phyloP scores from a whole-genome alignment of 345 rosid species.

The Sonneratia caseolaris region DNA sequence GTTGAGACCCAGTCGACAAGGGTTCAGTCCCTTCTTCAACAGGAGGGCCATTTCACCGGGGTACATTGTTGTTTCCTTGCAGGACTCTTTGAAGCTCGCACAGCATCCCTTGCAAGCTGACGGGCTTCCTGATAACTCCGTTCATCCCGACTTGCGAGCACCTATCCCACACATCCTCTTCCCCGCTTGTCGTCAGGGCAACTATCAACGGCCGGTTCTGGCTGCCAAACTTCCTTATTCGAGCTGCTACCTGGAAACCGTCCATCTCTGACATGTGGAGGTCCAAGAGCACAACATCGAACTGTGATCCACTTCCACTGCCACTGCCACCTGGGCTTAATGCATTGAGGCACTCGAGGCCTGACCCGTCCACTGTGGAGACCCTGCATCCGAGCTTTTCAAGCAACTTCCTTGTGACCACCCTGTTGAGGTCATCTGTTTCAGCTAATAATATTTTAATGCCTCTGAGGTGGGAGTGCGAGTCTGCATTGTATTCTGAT shows the following conservation, averaged over 20 bases:
- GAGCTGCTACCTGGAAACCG: conserved; percentile 70
- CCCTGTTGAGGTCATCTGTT: conserved; percentile 59
- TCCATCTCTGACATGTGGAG: conserved; percentile 74
- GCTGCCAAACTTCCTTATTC: conserved; percentile 52
- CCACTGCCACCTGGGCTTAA: conserved; percentile 37
- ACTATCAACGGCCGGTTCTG: conserved; percentile 62
- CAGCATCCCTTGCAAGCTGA: conserved; percentile 51
- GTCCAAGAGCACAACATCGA: conserved; percentile 64
- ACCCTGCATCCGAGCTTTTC: conserved; percentile 83
- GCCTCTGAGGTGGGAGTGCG: conserved; percentile 54
- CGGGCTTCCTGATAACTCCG: conserved; percentile 75
- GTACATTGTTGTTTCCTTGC: conserved; percentile 37
- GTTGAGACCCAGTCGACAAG: no score
- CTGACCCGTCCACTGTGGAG: conserved; percentile 55
- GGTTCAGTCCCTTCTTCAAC: no score
- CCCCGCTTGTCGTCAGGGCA: conserved; percentile 47
- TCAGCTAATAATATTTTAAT: conserved; percentile 69
- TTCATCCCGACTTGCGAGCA: conserved; percentile 66
- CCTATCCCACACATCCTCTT: conserved; percentile 51
- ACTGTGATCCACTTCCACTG: conserved; percentile 5
- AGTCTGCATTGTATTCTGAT: conserved; percentile 32
- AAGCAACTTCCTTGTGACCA: conserved; percentile 66
- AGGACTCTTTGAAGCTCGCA: conserved; percentile 62
- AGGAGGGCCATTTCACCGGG: conserved; percentile 1
- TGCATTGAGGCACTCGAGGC: conserved; percentile 58